Conservation (phyloP, 1,284 basidiomycete genomes). For the Pterulicium gracile region DNA sequence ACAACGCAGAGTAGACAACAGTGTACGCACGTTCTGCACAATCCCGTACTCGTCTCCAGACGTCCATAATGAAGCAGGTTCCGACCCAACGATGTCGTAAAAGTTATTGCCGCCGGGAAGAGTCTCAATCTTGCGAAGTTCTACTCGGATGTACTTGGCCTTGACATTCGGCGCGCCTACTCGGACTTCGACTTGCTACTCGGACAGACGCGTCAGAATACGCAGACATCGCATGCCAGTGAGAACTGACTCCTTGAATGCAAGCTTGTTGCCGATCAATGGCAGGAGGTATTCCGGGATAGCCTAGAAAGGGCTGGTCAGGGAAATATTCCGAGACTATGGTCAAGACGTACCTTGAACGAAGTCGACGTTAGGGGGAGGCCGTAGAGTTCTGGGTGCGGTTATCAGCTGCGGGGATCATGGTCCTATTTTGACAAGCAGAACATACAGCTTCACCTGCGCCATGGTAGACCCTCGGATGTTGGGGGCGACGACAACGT, state of each 20-base stretch:
- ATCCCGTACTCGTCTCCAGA: constrained; percentile 61
- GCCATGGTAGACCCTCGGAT: constrained; percentile 1
- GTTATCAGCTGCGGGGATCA: background rate
- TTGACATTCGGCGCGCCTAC: constrained; percentile 66
- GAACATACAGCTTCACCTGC: background rate
- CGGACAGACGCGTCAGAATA: background rate
- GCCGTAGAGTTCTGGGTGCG: constrained; percentile 52
- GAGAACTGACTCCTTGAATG: constrained; percentile 25
- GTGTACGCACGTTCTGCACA: constrained; percentile 48
- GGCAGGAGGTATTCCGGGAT: constrained; percentile 70
- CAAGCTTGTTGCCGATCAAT: constrained; percentile 11
- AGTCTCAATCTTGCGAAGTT: constrained; percentile 78
- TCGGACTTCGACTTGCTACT: constrained; percentile 74
- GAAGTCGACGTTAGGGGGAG: constrained; percentile 76
- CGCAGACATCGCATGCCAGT: background rate
- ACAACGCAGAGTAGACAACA: background rate
- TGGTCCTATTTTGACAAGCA: too few species aligned
- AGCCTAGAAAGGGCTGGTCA: constrained; percentile 35
- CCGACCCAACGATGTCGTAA: constrained; percentile 61
- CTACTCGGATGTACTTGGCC: constrained; percentile 82
- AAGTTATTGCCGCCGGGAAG: constrained; percentile 69
- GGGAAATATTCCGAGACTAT: constrained; percentile 1
- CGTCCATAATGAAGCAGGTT: constrained; percentile 62
- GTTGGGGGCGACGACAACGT: too few species aligned
- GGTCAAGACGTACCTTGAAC: constrained; percentile 47